Evolutionary conservation across 148 eudicot species (phyloP), one percentile per base, ranked within the genome.

Genomic region (Fagopyrum homotropicum): DNA sequence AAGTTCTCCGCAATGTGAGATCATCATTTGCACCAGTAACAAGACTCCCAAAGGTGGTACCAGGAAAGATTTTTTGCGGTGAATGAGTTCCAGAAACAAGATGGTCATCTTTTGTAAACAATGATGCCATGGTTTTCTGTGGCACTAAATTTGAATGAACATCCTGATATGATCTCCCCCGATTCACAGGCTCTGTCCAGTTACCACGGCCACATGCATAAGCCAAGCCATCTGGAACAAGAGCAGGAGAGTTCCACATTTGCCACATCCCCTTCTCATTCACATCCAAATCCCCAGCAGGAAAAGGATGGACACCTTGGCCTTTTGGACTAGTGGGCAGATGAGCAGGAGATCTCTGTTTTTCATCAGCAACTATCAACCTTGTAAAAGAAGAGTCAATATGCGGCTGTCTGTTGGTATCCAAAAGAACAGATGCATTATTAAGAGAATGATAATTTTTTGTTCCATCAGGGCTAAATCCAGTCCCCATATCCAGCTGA

Each of bases 351-450:
- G 74, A 78, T 56, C 78, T 80, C 75, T 79, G 85, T 82, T 79
- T 88, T 74, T 90, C 95, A 68, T 91, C 96, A 66, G 82, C 79
- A 76, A 82, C 84, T 81, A 93, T 84, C 59, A 82, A 77, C 72
- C 92, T 85, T 11, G 97, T 88, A 66, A 95, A 76, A 17, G 97
- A 96, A 79, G 97, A 92, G 82, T 90, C 94, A 82, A 90, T 92
- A 54, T 96, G 97, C 68, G 91, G 89, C 77, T 83, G 99, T 83
- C 87, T 89, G 75, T 75, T 80, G 73, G 87, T 79, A 77, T 89
- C 97, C 35, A 85, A 60, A 54, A 87, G 72, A 48, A 82, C 69
- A 43, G 85, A 80, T 60, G 82, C 81, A 72, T 78, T 89, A 60
- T 85, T 84, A 22, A 86, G 52, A 75, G 79, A 80, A 81, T 74